Evolutionary conservation across 768 basidiomycete species (phyloP), one percentile per base, ranked within the genome.

Genomic region (Tylopilus balloui): DNA sequence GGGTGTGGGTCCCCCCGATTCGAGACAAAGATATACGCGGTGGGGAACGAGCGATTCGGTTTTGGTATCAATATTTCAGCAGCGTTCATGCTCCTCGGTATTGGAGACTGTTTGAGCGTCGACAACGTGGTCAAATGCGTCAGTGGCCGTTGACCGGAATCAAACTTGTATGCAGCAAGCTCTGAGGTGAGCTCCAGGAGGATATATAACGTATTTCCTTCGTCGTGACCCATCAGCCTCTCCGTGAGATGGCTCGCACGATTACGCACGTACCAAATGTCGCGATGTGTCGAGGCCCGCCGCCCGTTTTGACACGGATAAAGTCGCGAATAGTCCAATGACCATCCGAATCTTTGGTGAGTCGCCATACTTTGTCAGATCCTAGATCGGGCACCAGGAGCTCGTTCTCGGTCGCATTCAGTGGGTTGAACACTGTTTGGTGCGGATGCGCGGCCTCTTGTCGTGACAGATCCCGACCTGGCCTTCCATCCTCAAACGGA

Each of bases 381-480:
- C 90, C 90, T 6, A 93, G 71, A 64, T 92, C 88, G 1, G 87
- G 81, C 1, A 89, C 73, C 37, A 90, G 73, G 12, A 92, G 67
- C 54, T 88, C 85, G 23, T 71, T 59, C 41, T 74, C 70, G 15
- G 70, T 65, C 25, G 74, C 65, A 34, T 78, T 74, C 13, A 81
- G 58, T 1, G 54, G n/a, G 42, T 59, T 62, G 50, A 65, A 50
- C 48, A 76, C 59, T 28, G 83, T 79, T 58, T 92, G 86, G 68
- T 92, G 91, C 0, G 88, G 86, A 61, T 93, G 92, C 4, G 88
- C 75, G 6, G 70, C 66, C 47, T 81, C 78, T 62, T 93, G 92
- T 28, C 91, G 77, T 17, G 77, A 76, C 6, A 62, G 58, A 60
- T 88, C 75, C 1, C 87, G 87, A 1, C 90, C 88, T 0, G 73